Evolutionary conservation across 352 stramenopile genomes (phyloP), one percentile per base, ranked within the genome.

Genomic region (Globisporangium abappressorium): DNA sequence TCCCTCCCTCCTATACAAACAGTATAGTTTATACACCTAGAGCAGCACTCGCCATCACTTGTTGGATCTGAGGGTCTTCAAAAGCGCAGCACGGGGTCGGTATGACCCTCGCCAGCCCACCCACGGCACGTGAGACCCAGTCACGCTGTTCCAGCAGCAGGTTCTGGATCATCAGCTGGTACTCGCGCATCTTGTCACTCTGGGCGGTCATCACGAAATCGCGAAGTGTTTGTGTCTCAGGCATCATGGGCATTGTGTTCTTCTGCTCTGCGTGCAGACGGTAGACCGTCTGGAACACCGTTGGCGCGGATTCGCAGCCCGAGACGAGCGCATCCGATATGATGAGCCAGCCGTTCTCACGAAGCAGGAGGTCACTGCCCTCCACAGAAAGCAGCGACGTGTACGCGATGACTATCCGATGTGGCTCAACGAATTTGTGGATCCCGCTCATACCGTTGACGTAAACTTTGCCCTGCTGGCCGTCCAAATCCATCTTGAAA

Each of bases 311-410:
- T 18, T 53, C 33, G 26, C 36, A 69, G 2, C 30, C 64, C 1
- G 46, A 46, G 15, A 22, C 20, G 0, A 41, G 8, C 3, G 61
- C 11, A 22, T 69, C 24, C 38, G 64, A 51, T 9, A 69, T 24
- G 18, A 70, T 53, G 7, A 65, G n/a, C 57, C 57, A 70, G 5
- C 57, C 47, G 4, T 38, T 70, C 46, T 70, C 65, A 22, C 65
- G 65, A 2, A 65, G 60, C 8, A 58, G 20, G 7, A 70, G 56
- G 7, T 53, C 47, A 8, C 26, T 65, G 7, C 18, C 65, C 8
- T 14, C 0, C 5, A 41, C 38, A n/a, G 26, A 26, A 0, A 65
- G 5, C 26, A 65, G 15, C 49, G 65, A 65, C 3, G 65, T 47
- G 47, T 38, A 65, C 24, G 36, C 15, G 15, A 62, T 7, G 18